A percentile compares a stretch with the other conserved stretches of the same genome.
phyloP scores from a whole-genome alignment of 1,284 basidiomycete genomes.

The Naganishia sp. region DNA sequence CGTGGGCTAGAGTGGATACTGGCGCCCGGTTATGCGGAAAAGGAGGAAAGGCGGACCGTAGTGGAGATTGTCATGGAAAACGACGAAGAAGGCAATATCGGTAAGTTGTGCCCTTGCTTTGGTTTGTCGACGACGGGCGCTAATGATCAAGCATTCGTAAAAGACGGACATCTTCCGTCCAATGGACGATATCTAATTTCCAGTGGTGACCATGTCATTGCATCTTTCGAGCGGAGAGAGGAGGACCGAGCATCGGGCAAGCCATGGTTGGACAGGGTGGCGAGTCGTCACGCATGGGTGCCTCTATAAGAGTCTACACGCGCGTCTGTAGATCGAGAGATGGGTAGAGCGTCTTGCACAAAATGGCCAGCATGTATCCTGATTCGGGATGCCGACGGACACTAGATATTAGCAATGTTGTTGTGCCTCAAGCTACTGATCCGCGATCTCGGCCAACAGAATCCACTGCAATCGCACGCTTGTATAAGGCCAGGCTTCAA shows the following conservation, averaged over 20 bases:
- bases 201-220: neutral
- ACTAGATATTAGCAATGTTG: no score
- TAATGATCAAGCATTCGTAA: neutral
- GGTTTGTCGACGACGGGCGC: neutral
- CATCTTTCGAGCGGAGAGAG: constrained; percentile 1
- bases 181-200: neutral
- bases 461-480: no score
- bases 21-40: constrained; percentile 11
- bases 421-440: no score
- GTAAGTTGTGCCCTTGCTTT: neutral
- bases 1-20: constrained; percentile 5
- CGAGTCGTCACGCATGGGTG: neutral
- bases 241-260: neutral
- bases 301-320: neutral
- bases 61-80: neutral
- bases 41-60: neutral
- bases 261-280: constrained; percentile 15
- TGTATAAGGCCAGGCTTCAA: no score
- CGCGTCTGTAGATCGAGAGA: neutral
- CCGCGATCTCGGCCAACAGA: no score
- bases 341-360: no score
- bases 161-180: neutral
- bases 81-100: neutral
- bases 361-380: no score
- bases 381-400: no score